phyloP scores from a whole-genome alignment of 2,329 filamentous ascomycete genomes.

The Zymoseptoria ardabiliae region DNA sequence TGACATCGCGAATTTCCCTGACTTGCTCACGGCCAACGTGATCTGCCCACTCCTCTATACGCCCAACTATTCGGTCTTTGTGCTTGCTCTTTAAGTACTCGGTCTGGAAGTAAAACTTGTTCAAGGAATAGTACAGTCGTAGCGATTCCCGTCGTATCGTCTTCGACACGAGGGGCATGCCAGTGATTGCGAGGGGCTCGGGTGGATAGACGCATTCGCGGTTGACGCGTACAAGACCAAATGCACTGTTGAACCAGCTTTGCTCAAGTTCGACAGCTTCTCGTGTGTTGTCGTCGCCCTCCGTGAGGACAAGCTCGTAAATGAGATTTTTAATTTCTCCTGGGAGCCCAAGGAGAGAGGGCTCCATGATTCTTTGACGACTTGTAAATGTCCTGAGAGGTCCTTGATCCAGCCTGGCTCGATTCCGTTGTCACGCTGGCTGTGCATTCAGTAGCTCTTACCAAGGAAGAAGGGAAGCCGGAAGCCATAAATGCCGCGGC shows the following conservation, averaged over 20 bases:
- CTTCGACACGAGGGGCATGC: constrained; percentile 11
- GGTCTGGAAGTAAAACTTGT: constrained; percentile 16
- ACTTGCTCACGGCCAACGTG: constrained; percentile 9
- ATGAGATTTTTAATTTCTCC: constrained; percentile 12
- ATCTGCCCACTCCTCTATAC: constrained; percentile 6
- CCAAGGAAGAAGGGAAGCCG: too few species aligned
- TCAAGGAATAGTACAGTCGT: constrained; percentile 14
- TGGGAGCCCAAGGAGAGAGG: background rate
- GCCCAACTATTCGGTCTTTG: constrained; percentile 9
- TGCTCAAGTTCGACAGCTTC: constrained; percentile 10
- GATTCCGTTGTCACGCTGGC: too few species aligned
- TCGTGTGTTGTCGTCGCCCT: constrained; percentile 2
- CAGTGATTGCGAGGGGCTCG: constrained; percentile 5
- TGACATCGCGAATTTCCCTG: constrained; percentile 15
- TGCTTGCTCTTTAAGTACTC: constrained; percentile 17
- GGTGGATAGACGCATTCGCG: background rate
- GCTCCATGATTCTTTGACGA: too few species aligned
- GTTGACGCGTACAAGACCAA: constrained; percentile 4
- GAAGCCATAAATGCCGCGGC: too few species aligned
- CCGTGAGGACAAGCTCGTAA: constrained; percentile 11
- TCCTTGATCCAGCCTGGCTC: too few species aligned
- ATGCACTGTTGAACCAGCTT: constrained; percentile 9
- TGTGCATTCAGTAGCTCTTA: too few species aligned
- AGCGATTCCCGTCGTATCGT: constrained; percentile 13
- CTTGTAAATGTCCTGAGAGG: too few species aligned